Evolutionary conservation across 495 filamentous ascomycete genomes (phyloP).

Genomic region (Penicillium canariense): DNA sequence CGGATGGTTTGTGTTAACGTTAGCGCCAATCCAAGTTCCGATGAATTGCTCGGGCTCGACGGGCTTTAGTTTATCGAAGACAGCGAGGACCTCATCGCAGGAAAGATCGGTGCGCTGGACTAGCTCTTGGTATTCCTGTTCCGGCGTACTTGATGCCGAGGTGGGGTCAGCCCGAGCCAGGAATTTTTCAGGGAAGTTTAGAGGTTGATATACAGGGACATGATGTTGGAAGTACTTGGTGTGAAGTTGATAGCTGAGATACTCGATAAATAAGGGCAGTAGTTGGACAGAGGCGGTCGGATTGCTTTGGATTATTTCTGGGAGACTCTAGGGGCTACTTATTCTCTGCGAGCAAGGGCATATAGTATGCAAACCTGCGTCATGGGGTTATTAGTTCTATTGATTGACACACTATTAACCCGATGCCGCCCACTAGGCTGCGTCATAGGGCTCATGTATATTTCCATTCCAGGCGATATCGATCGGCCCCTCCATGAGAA

Average conservation of each 20-base stretch:
- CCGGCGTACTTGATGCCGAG: conserved; percentile 3
- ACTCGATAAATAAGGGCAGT: background rate
- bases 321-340: background rate
- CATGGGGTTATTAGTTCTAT: no score
- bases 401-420: no score
- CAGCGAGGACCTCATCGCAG: conserved; percentile 8
- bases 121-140: conserved; percentile 17
- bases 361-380: conserved; percentile 2
- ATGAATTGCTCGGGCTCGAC: conserved; percentile 14
- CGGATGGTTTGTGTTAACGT: conserved; percentile 26
- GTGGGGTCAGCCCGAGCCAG: background rate
- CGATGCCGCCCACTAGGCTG: no score
- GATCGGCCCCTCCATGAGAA: conserved; percentile 1
- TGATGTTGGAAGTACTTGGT: background rate
- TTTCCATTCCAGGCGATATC: background rate
- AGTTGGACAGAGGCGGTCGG: background rate
- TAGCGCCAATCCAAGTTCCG: conserved; percentile 26
- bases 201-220: background rate
- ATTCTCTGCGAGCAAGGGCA: background rate
- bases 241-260: background rate
- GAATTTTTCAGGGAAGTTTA: background rate
- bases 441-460: no score
- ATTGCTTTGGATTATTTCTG: background rate
- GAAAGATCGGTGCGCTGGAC: conserved; percentile 8
- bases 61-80: conserved; percentile 19